Evolutionary conservation across 345 rosid species (phyloP).

Genomic region (Erodium maritimum): DNA sequence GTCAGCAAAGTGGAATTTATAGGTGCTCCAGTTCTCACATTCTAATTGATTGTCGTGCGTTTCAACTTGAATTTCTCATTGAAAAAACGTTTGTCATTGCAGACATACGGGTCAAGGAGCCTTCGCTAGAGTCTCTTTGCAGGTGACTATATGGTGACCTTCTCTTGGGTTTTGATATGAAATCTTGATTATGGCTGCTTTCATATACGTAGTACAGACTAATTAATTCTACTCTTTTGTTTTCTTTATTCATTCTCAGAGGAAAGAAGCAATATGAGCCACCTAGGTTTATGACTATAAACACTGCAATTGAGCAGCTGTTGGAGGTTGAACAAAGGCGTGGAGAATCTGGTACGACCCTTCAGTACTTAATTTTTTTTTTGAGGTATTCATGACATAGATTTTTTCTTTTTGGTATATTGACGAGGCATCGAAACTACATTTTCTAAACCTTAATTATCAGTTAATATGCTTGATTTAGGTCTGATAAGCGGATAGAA

Average conservation of each 20-base stretch:
- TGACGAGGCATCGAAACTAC: no score
- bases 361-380: not conserved
- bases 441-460: no score
- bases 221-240: not conserved
- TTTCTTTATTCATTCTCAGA: slow-evolving; percentile 19
- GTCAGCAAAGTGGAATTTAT: not conserved
- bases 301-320: slow-evolving; percentile 82
- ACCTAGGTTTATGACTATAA: slow-evolving; percentile 76
- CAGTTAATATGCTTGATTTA: not conserved
- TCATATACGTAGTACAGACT: not conserved
- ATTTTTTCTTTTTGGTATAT: not conserved
- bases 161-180: not conserved
- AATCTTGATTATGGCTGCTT: not conserved
- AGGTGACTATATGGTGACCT: slow-evolving; percentile 24
- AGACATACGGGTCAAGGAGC: slow-evolving; percentile 95
- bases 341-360: slow-evolving; percentile 44
- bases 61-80: not conserved
- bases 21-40: not conserved
- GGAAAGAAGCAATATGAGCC: slow-evolving; percentile 81
- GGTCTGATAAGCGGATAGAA: not conserved
- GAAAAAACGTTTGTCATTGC: slow-evolving; percentile 5
- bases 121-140: slow-evolving; percentile 75
- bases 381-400: not conserved
- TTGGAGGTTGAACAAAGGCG: slow-evolving; percentile 58
- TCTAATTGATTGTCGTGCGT: not conserved